These are phyloP conservation scores for Annona cherimola DNA, from an alignment of 164 flowering plant species.

Conservation along the genomic window DNA sequence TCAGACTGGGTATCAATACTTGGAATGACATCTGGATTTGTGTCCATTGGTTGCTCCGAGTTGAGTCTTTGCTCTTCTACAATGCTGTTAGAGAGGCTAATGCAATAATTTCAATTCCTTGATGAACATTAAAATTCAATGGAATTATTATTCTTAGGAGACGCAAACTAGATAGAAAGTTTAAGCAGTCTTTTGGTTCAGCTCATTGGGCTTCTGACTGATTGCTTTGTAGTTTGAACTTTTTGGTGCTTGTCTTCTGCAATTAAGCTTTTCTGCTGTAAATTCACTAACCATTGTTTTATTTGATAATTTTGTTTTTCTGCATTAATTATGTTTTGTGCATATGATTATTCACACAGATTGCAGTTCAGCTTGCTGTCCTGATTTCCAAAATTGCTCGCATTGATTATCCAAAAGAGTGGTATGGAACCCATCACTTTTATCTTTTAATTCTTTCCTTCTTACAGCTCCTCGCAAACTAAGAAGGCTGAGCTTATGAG, in stretches of 20 bases:
- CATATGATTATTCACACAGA: conserved; percentile 38
- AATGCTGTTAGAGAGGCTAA: not conserved
- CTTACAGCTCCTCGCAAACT: not conserved
- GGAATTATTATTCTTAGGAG: no score
- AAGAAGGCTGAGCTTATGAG: not conserved
- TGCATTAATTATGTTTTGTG: conserved; percentile 1
- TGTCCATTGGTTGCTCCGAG: no score
- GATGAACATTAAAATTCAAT: not conserved
- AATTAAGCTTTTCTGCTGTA: not conserved
- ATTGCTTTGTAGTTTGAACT: not conserved
- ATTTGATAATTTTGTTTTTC: not conserved
- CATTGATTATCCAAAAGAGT: conserved; percentile 94
- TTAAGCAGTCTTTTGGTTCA: not conserved
- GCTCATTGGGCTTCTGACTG: not conserved
- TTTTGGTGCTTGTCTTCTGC: not conserved
- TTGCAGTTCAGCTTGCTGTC: conserved; percentile 78
- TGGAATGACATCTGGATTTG: no score
- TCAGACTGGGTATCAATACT: no score
- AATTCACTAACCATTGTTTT: not conserved
- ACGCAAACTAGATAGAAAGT: not conserved
- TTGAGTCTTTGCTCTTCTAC: no score
- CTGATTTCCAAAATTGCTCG: conserved; percentile 94
- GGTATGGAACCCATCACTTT: conserved; percentile 34
- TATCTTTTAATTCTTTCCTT: not conserved
- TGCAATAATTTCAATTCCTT: not conserved